Base-by-base conservation (phyloP, 352 stramenopile genomes). In the Aphanomyces astaci region DNA sequence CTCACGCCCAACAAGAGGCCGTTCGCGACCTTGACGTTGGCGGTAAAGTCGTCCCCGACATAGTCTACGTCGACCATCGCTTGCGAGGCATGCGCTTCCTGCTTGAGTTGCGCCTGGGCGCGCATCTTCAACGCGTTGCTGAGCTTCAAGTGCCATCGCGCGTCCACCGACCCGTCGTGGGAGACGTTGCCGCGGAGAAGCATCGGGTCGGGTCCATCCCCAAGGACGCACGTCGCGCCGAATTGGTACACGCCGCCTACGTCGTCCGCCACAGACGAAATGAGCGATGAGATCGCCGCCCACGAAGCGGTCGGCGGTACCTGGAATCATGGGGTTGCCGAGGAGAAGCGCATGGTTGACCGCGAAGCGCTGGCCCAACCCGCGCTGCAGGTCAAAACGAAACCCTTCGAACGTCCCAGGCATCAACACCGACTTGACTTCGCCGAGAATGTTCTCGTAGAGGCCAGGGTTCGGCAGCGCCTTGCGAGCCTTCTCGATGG, bases 1-100 rank as follows among this genome's bases (percentile, higher is more conserved):
- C 80, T 90, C 48, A 90, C 79, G 25, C 86, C 86, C 27, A 94
- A 57, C 64, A 94, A 72, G n/a, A 86, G 84, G 63, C 88, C 88
- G 73, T 96, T 93, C 60, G 84, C 90, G 57, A 93, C 39, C 81
- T 96, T 96, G 77, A 95, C 84, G 81, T 92, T 94, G 79, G 84
- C 93, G 65, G 77, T 90, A 69, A 92, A 96, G 72, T 94, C 86
- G 36, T 89, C 79, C 59, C 86, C 86, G 27, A 69, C 46, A 71
- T 92, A 93, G 75, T 96, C 87, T 56, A 94, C 80, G 73, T 96
- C 87, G 5, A 82, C 81, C 28, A 92, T 80, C 43, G 82, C 82
- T 70, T 94, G 86, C 51, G 82, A 90, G 25, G 81, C 79, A 71
- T 92, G 77, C 60, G 86, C 83, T 64, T 92, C 82, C 48, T 82